Conservation (phyloP, 2,329 filamentous ascomycete genomes). For the Pestalotiopsis sp. region DNA sequence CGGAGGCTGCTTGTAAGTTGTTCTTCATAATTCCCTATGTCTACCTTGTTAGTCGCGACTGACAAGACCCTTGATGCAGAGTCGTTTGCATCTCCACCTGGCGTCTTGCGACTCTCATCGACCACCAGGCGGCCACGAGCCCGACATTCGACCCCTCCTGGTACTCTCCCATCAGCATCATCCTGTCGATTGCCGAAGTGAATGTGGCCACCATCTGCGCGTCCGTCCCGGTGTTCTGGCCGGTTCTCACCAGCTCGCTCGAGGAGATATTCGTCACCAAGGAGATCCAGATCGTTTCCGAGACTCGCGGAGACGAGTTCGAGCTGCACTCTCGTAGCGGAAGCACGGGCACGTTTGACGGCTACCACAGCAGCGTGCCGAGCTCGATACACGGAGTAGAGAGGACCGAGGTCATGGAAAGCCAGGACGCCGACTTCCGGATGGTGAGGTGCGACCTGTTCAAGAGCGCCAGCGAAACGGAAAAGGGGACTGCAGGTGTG, state of each 20-base stretch:
- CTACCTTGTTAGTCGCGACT: background rate
- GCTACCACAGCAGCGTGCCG: background rate
- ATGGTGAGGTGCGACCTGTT: background rate
- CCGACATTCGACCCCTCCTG: constrained; percentile 37
- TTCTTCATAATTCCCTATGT: background rate
- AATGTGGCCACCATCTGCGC: constrained; percentile 29
- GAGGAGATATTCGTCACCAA: constrained; percentile 32
- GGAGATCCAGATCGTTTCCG: constrained; percentile 27
- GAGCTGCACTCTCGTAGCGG: background rate
- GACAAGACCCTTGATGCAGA: constrained; percentile 12
- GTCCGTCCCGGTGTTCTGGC: constrained; percentile 32
- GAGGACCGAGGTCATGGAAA: background rate
- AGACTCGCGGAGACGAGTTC: constrained; percentile 15
- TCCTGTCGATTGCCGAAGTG: constrained; percentile 28
- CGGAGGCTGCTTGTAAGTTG: constrained; percentile 5
- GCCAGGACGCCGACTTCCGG: background rate
- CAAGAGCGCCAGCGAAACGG: background rate
- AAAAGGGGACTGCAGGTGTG: background rate
- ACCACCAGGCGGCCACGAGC: constrained; percentile 31
- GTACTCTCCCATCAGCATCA: constrained; percentile 32
- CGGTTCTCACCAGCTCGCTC: constrained; percentile 25
- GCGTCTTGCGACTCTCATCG: constrained; percentile 32
- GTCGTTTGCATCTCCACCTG: constrained; percentile 33
- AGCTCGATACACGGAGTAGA: background rate
- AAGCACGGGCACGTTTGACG: background rate